Evolutionary conservation across 768 basidiomycete species (phyloP), one percentile per base, ranked within the genome.

Genomic region (Hypholoma sublateritium): DNA sequence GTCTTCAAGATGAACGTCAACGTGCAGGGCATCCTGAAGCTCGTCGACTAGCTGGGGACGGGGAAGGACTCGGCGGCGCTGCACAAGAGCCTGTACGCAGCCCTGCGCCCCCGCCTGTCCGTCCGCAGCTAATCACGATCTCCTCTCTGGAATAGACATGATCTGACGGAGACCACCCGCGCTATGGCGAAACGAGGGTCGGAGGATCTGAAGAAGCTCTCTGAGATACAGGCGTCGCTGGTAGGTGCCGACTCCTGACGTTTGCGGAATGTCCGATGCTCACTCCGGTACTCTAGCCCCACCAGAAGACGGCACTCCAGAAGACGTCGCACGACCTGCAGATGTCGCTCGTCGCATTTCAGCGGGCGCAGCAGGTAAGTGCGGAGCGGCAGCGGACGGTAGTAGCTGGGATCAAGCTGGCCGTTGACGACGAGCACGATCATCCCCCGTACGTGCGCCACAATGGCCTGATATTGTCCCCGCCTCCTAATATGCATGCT

Each of bases 1-100:
- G 93, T 96, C 56, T 98, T 98, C 88, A 98, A 98, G 83, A 94
- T 98, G 77, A 95, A 96, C 66, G 84, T 92, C 57, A 99, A 99
- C 73, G 94, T 98, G 2, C 93, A 96, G 67, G 96, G 92, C 14
- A 95, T 98, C 48, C 72, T 93, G 64, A 93, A 92, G 73, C 80
- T 95, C 16, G 93, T 98, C n/a, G 95, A 98, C 67, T 91, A 95
- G 70, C 82, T 99, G 1, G 96, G 96, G 4, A 92, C 89, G 0
- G 76, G 76, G 25, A 85, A 86, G 65, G 95, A 98, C 69, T 92
- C 88, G 14, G 84, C 88, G 1, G 71, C 77, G 2, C 73, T 98
- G 52, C 80, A 96, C 63, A 93, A 90, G 72, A 89, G 85, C 50
- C 74, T 98, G 95, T 96, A 66, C 60, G 93, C 53, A 17, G 41